Evolutionary conservation across 2,329 filamentous ascomycete species (phyloP), one percentile per base, ranked within the genome.

Genomic region (Xylariaceae sp.): DNA sequence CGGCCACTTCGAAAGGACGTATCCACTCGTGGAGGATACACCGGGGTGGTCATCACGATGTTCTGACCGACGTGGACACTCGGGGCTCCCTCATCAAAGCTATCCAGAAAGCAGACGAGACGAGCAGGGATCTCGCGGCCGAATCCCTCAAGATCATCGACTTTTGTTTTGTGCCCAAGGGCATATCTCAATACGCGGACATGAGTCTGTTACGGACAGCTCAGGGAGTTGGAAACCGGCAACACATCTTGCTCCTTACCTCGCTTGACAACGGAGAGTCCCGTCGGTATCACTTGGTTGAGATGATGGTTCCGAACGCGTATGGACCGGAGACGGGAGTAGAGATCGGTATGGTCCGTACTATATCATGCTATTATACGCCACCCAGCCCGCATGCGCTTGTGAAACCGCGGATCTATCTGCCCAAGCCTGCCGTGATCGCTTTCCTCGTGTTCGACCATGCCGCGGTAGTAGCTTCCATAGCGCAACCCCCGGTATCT

Each of bases 21-120:
- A 66, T 98, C 17, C 83, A 94, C 52, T 74, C 83, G 6, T 98
- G 92, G 92, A 85, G 84, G 56, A 73, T 96, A 30, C 88, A 90
- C 55, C 87, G 90, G 60, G 86, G 85, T 44, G 89, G 89, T 23
- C 86, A 89, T 50, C 82, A 88, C 56, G 79, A 85, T 30, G 72
- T 87, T 33, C 75, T 84, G 32, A 74, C 75, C 17, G 86, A 90
- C 45, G 70, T 81, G 15, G 85, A 94, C 59, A 69, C 81, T 41
- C 77, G 80, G 39, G 77, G 81, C 15, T 63, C 74, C 3, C 71
- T 96, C 24, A 58, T 82, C 12, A 61, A 69, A 2, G 77, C 80
- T 21, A 65, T 94, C 13, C 74, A 76, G 37, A 66, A 73, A 27
- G 63, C 71, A 9, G 71, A 74, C 31, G 66, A 72, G 1, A 60